These are phyloP conservation scores for Penicillium expansum DNA, from an alignment of 2,329 filamentous ascomycete genomes.

Conservation along the genomic window DNA sequence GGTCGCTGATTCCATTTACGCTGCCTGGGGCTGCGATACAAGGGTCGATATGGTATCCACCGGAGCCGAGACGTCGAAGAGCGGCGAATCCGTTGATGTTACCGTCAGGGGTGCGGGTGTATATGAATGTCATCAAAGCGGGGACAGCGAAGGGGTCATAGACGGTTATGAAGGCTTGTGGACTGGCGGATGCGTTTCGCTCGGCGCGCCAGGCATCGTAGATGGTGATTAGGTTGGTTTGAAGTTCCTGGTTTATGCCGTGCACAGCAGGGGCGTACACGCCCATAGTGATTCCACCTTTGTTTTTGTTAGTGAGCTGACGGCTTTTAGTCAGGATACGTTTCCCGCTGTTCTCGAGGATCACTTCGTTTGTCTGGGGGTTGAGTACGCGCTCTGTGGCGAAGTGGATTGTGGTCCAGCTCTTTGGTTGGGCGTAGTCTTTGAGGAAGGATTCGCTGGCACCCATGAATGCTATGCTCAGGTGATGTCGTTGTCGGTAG, in stretches of 20 bases:
- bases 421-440: slow-evolving; percentile 26
- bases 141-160: slow-evolving; percentile 43
- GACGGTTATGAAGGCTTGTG: slow-evolving; percentile 43
- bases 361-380: slow-evolving; percentile 40
- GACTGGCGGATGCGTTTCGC: slow-evolving; percentile 30
- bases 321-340: slow-evolving; percentile 38
- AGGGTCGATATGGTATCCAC: slow-evolving; percentile 45
- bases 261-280: slow-evolving; percentile 36
- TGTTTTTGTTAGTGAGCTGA: slow-evolving; percentile 36
- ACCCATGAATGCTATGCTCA: slow-evolving; percentile 39
- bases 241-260: slow-evolving; percentile 29
- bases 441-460: slow-evolving; percentile 34
- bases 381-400: slow-evolving; percentile 43
- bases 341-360: slow-evolving; percentile 37
- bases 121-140: slow-evolving; percentile 43
- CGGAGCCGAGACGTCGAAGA: slow-evolving; percentile 37
- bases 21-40: slow-evolving; percentile 37
- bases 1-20: slow-evolving; percentile 39
- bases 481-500: slow-evolving; percentile 32
- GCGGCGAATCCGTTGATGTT: slow-evolving; percentile 40
- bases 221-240: slow-evolving; percentile 34
- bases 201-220: slow-evolving; percentile 41
- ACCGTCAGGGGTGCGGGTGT: slow-evolving; percentile 32
- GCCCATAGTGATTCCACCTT: slow-evolving; percentile 35
- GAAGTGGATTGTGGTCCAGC: slow-evolving; percentile 40